Evolutionary conservation across 352 stramenopile species (phyloP).

Genomic region (Phytophthora hybrid): DNA sequence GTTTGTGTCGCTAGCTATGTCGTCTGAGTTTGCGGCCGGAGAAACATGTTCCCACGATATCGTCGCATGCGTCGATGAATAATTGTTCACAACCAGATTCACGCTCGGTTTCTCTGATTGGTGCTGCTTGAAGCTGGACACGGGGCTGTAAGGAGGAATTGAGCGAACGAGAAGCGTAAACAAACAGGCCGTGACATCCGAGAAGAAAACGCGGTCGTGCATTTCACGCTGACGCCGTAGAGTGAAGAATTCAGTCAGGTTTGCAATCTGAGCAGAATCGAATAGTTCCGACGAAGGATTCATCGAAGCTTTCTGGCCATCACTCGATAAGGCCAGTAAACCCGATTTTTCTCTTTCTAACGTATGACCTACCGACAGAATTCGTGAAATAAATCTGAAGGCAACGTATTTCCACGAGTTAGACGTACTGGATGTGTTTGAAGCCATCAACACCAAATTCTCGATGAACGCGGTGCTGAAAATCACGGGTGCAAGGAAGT

Average conservation of each 20-base stretch:
- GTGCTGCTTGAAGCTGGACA: background rate
- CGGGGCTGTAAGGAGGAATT: background rate
- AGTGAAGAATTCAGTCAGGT: conserved; percentile 42
- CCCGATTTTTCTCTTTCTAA: background rate
- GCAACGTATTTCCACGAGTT: conserved; percentile 46
- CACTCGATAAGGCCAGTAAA: background rate
- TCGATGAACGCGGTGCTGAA: conserved; percentile 41
- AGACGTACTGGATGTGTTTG: background rate
- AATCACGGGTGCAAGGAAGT: conserved; percentile 14
- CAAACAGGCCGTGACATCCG: conserved; percentile 40
- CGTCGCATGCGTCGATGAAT: conserved; percentile 44
- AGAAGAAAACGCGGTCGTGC: conserved; percentile 38
- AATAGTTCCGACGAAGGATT: conserved; percentile 7
- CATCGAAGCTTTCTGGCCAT: background rate
- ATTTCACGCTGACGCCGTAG: conserved; percentile 46
- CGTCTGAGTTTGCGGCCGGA: background rate
- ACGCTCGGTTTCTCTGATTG: background rate
- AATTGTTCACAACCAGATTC: conserved; percentile 32
- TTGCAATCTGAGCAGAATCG: conserved; percentile 29
- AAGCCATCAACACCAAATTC: conserved; percentile 35
- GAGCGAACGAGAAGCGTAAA: conserved; percentile 40
- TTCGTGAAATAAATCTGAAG: conserved; percentile 38
- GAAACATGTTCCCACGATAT: conserved; percentile 40
- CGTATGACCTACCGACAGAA: conserved; percentile 15
- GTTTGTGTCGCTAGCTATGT: background rate